phyloP scores from a whole-genome alignment of 1,284 basidiomycete genomes.

The Malassezia obtusa region DNA sequence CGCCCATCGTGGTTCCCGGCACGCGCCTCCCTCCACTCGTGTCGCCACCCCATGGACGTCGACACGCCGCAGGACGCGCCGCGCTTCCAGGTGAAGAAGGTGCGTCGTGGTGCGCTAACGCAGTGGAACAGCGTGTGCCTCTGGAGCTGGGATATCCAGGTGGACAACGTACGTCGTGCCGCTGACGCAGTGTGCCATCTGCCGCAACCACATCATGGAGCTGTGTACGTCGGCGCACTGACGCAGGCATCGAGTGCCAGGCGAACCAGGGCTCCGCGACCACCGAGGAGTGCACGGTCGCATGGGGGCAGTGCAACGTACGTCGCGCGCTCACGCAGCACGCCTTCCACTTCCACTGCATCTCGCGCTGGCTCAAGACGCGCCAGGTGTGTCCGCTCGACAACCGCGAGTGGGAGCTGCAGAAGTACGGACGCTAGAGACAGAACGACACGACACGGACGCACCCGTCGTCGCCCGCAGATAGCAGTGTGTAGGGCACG shows the following conservation, averaged over 20 bases:
- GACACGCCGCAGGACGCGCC: constrained; percentile 31
- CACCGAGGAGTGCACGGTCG: constrained; percentile 94
- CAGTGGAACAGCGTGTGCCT: constrained; percentile 47
- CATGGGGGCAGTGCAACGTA: constrained; percentile 99
- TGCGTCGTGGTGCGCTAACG: constrained; percentile 11
- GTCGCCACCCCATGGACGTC: constrained; percentile 26
- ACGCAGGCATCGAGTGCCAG: constrained; percentile 92
- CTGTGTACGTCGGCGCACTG: constrained; percentile 30
- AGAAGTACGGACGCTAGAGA: constrained; percentile 57
- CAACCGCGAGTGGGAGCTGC: constrained; percentile 78
- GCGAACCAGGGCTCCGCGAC: constrained; percentile 95
- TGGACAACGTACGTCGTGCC: constrained; percentile 40
- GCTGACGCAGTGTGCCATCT: constrained; percentile 42
- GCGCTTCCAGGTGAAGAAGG: constrained; percentile 47
- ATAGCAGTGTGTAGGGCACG: constrained; percentile 20
- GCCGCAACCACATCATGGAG: constrained; percentile 48
- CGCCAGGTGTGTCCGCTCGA: constrained; percentile 96
- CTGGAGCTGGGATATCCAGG: constrained; percentile 47
- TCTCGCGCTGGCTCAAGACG: constrained; percentile 98
- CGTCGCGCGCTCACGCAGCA: constrained; percentile 58
- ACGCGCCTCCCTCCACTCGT: not conserved
- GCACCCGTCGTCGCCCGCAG: constrained; percentile 29
- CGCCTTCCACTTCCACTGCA: constrained; percentile 99
- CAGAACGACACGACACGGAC: constrained; percentile 20
- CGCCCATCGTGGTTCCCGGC: not conserved